phyloP scores from a whole-genome alignment of 768 basidiomycete genomes.

The Rhizopogon sp. region DNA sequence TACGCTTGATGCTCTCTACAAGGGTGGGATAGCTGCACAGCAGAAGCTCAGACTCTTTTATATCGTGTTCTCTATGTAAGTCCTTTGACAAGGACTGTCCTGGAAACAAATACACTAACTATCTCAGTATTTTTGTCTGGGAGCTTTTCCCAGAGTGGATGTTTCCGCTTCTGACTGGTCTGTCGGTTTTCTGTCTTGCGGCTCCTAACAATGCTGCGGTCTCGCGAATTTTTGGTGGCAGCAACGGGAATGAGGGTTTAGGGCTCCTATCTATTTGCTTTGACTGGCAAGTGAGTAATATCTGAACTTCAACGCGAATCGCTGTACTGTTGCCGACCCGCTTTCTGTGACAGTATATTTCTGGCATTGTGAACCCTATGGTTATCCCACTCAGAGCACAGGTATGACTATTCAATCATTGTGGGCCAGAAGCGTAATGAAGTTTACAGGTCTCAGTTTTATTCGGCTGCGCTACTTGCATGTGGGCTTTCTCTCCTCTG shows the following conservation, averaged over 20 bases:
- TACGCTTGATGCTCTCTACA: slow-evolving; percentile 33
- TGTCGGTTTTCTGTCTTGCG: slow-evolving; percentile 55
- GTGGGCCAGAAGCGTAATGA: too few relatives aligned
- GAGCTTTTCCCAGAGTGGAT: slow-evolving; percentile 34
- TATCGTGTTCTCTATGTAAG: slow-evolving; percentile 28
- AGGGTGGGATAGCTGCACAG: slow-evolving; percentile 31
- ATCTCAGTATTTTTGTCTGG: slow-evolving; percentile 36
- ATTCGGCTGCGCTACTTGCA: too few relatives aligned
- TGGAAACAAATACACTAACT: too few relatives aligned
- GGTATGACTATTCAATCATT: slow-evolving; percentile 3
- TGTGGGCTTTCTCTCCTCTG: too few relatives aligned
- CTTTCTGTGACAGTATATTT: slow-evolving; percentile 15
- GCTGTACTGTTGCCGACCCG: too few relatives aligned
- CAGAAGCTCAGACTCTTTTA: slow-evolving; percentile 46
- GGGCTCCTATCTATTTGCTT: slow-evolving; percentile 54
- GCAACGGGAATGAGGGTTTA: slow-evolving; percentile 58
- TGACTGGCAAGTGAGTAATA: slow-evolving; percentile 46
- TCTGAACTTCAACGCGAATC: too few relatives aligned
- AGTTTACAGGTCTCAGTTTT: too few relatives aligned
- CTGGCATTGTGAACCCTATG: slow-evolving; percentile 36
- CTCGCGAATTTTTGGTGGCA: slow-evolving; percentile 56
- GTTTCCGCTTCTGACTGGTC: slow-evolving; percentile 42
- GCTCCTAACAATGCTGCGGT: slow-evolving; percentile 44
- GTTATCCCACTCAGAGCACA: slow-evolving; percentile 52
- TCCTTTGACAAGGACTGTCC: background rate